Conservation (phyloP, 352 stramenopile genomes). For the Pythium aquatile region DNA sequence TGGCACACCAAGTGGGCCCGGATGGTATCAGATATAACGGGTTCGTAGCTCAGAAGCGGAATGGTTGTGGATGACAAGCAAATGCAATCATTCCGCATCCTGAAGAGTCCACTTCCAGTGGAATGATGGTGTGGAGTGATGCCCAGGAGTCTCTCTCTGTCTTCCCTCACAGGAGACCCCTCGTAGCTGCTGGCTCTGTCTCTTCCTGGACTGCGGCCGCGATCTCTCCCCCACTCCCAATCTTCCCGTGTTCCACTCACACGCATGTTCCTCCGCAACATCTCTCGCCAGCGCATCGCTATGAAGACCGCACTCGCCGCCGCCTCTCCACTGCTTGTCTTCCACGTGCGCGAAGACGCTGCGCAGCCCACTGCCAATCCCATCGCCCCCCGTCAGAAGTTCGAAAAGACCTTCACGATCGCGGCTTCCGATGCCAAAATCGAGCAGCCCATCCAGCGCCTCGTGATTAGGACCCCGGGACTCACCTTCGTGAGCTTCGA, state of each 20-base stretch:
- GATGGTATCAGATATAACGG: no score
- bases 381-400: conserved; percentile 21
- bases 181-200: neutral
- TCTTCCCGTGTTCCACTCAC: neutral
- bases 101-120: neutral
- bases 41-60: neutral
- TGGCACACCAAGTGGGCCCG: conserved; percentile 2
- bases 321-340: conserved; percentile 14
- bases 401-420: conserved; percentile 16
- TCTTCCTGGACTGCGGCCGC: neutral
- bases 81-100: neutral
- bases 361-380: conserved; percentile 1
- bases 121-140: neutral
- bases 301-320: conserved; percentile 23
- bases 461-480: conserved; percentile 26
- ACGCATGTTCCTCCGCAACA: conserved; percentile 20
- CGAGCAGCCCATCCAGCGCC: conserved; percentile 11
- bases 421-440: neutral
- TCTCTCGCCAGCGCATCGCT: conserved; percentile 15
- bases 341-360: conserved; percentile 11
- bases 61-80: neutral
- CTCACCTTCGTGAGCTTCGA: conserved; percentile 33
- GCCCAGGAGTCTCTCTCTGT: no score
- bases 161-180: no score
- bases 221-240: conserved; percentile 1